Evolutionary conservation across 148 eudicot genomes (phyloP).

Genomic region (Spergularia marina): DNA sequence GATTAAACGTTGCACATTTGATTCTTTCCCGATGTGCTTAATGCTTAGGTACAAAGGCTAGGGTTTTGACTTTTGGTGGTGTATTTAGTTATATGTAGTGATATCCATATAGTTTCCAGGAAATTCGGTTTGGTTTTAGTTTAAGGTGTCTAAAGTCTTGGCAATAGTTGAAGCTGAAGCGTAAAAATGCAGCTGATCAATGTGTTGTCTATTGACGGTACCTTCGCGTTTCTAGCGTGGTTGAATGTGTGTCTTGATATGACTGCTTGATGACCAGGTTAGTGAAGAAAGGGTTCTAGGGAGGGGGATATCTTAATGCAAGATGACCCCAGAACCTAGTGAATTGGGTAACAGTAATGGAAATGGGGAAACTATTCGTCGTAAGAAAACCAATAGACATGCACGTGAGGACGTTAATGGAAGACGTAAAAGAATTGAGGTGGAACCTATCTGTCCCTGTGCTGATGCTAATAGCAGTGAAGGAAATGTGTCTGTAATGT

Average conservation of each 20-base stretch:
- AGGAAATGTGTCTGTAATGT: conserved; percentile 24
- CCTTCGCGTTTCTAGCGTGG: background rate
- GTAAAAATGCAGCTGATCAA: background rate
- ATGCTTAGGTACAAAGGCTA: background rate
- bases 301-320: conserved; percentile 28
- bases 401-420: conserved; percentile 25
- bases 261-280: conserved; percentile 16
- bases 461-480: conserved; percentile 34
- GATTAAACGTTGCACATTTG: too few relatives aligned
- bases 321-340: conserved; percentile 45
- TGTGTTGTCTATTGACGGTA: background rate
- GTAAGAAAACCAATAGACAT: conserved; percentile 28
- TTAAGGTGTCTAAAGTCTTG: background rate
- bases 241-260: background rate
- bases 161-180: background rate
- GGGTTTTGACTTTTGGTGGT: background rate
- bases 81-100: background rate
- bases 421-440: conserved; percentile 29
- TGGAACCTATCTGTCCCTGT: conserved; percentile 18
- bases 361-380: conserved; percentile 30
- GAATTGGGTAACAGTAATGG: conserved; percentile 33
- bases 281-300: conserved; percentile 34
- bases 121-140: background rate
- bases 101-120: background rate
- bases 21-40: background rate